These are phyloP conservation scores for Hordeum marinum DNA, from an alignment of 176 grass and related monocot genomes.

Conservation along the genomic window DNA sequence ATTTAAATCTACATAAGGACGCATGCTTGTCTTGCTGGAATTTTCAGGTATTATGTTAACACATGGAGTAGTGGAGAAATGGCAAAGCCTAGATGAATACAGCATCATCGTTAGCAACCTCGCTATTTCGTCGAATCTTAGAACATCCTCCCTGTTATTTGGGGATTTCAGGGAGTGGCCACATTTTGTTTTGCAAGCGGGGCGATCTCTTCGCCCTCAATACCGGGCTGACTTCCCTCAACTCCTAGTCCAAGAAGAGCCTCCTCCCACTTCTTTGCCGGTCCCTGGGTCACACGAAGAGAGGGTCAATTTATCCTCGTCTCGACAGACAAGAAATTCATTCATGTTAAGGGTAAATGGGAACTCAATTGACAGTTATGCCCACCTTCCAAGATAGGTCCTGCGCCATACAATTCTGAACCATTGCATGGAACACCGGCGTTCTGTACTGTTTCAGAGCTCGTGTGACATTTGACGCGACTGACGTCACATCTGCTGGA, in stretches of 20 bases:
- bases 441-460: conserved; percentile 44
- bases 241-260: conserved; percentile 52
- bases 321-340: not conserved
- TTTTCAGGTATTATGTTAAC: conserved; percentile 10
- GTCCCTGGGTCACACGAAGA: conserved; percentile 34
- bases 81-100: not conserved
- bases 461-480: conserved; percentile 46
- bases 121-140: not conserved
- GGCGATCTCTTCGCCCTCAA: conserved; percentile 52
- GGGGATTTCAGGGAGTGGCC: conserved; percentile 45
- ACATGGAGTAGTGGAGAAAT: not conserved
- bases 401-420: conserved; percentile 63
- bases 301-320: not conserved
- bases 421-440: conserved; percentile 41
- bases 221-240: conserved; percentile 43
- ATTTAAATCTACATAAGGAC: not conserved
- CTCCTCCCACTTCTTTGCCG: conserved; percentile 73
- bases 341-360: not conserved
- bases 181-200: conserved; percentile 62
- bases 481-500: conserved; percentile 32
- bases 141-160: not conserved
- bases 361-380: not conserved
- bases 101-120: not conserved
- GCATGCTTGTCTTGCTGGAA: not conserved
- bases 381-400: conserved; percentile 79